Percentiles rank a stretch among this genome's conserved stretches.
Conservation (phyloP, 768 basidiomycete species). For the Lactarius sp. region DNA sequence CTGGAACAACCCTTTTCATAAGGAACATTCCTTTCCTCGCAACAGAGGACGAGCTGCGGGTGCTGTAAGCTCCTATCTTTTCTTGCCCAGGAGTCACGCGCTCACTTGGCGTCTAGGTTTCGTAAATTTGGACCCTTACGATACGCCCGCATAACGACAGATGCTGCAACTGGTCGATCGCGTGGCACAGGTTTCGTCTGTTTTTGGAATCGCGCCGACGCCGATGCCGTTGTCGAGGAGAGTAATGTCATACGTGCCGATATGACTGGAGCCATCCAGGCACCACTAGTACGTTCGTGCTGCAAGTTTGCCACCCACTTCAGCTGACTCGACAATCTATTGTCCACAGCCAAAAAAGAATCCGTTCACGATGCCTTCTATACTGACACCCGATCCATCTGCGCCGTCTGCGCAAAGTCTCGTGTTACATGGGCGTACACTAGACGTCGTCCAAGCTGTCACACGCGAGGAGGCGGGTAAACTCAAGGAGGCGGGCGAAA, state of each 20-base stretch:
- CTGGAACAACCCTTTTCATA: constrained; percentile 89
- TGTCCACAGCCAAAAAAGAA: constrained; percentile 58
- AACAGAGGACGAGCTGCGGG: constrained; percentile 87
- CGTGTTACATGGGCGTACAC: constrained; percentile 87
- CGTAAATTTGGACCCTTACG: constrained; percentile 87
- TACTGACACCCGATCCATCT: constrained; percentile 92
- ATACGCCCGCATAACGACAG: constrained; percentile 88
- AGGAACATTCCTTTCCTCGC: constrained; percentile 90
- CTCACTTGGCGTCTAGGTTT: constrained; percentile 52
- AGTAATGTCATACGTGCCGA: constrained; percentile 67
- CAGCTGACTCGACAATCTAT: background rate
- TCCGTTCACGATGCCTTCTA: constrained; percentile 81
- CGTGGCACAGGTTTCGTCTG: constrained; percentile 95
- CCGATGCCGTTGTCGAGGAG: constrained; percentile 78
- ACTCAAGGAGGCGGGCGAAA: constrained; percentile 85
- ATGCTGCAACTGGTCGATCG: constrained; percentile 76
- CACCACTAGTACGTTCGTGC: constrained; percentile 23
- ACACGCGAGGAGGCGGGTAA: constrained; percentile 84
- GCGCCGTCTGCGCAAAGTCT: constrained; percentile 74
- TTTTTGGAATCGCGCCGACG: constrained; percentile 92
- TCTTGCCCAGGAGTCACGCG: background rate
- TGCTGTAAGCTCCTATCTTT: constrained; percentile 51
- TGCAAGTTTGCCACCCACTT: background rate
- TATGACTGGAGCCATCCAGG: constrained; percentile 44
- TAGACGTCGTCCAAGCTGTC: constrained; percentile 88